Evolutionary conservation across 129 eudicot species (phyloP).

Genomic region (sunflower (Helianthus annuus)): HanXRQr2.0-SUNRISE NC_035449.2:83847393-83847892

Average conservation of each 20-base stretch:
- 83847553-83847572: not conserved
- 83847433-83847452: no score
- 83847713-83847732: no score
- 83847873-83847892: no score
- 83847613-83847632: slow-evolving; percentile 83
- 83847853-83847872: no score
- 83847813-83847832: no score
- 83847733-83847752: no score
- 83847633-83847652: slow-evolving; percentile 66
- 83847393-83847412: slow-evolving; percentile 65
- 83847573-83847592: no score
- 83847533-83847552: not conserved
- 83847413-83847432: slow-evolving; percentile 78
- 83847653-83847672: slow-evolving; percentile 66
- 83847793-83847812: no score
- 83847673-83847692: slow-evolving; percentile 47
- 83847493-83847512: not conserved
- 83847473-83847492: not conserved
- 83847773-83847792: no score
- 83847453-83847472: no score
- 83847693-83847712: slow-evolving; percentile 87
- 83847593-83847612: slow-evolving; percentile 70
- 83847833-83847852: no score
- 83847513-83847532: not conserved
- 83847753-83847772: no score